Evolutionary conservation across 176 grass and related monocot genomes (phyloP).

Genomic region (Luzula sylvatica): DNA sequence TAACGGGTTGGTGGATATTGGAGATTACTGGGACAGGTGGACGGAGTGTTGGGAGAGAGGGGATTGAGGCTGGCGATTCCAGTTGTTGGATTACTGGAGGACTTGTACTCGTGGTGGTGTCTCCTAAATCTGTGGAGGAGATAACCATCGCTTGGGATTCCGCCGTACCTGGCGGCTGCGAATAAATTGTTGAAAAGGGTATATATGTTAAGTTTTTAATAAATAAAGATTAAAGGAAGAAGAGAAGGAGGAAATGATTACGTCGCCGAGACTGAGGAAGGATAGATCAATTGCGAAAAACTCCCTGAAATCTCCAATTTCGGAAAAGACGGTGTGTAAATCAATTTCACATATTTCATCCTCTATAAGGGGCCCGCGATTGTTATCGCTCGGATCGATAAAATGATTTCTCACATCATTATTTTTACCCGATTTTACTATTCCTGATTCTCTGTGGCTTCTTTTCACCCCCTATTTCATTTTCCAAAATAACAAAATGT

Average conservation of each 20-base stretch:
- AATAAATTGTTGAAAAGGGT: conserved; percentile 6
- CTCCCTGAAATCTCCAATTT: conserved; percentile 92
- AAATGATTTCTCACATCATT: conserved; percentile 31
- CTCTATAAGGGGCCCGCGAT: conserved; percentile 52
- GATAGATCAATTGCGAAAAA: conserved; percentile 74
- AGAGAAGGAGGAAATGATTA: conserved; percentile 31
- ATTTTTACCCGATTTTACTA: conserved; percentile 31
- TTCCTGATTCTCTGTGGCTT: conserved; percentile 37
- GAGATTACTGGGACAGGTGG: conserved; percentile 28
- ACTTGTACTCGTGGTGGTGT: conserved; percentile 54
- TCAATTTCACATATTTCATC: conserved; percentile 70
- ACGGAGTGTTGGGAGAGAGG: conserved; percentile 63
- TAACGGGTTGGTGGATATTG: conserved; percentile 33
- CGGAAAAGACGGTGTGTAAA: conserved; percentile 62
- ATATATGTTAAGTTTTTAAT: no score
- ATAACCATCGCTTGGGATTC: conserved; percentile 53
- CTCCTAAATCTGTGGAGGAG: conserved; percentile 43
- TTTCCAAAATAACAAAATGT: conserved; percentile 18
- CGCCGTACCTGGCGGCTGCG: conserved; percentile 86
- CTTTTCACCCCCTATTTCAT: conserved; percentile 62
- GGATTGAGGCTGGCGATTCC: conserved; percentile 47
- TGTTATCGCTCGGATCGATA: conserved; percentile 26
- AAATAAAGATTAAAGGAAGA: neutral
- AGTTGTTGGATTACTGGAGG: conserved; percentile 65
- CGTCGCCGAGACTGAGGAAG: conserved; percentile 91